phyloP scores from a whole-genome alignment of 208 protist species.

The Trypanosoma mega region DNA sequence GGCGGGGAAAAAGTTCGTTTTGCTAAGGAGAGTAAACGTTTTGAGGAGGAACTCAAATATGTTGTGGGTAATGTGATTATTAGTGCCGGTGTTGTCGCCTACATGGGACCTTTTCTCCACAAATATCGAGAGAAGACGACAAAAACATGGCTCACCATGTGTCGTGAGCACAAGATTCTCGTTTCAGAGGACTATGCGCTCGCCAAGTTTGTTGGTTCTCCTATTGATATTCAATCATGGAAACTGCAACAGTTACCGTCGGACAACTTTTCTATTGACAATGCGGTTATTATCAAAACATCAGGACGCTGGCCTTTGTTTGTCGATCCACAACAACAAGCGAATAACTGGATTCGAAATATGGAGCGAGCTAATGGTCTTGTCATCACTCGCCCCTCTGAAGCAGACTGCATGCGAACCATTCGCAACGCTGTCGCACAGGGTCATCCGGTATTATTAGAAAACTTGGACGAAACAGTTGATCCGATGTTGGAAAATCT shows the following conservation, averaged over 20 bases:
- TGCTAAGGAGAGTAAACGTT: slow-evolving; percentile 73
- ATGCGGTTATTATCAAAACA: slow-evolving; percentile 93
- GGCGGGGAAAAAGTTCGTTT: slow-evolving; percentile 95
- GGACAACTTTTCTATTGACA: slow-evolving; percentile 93
- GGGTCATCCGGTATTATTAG: slow-evolving; percentile 94
- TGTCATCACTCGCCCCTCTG: slow-evolving; percentile 78
- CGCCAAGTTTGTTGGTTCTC: slow-evolving; percentile 85
- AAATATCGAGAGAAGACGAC: slow-evolving; percentile 88
- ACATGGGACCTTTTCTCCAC: slow-evolving; percentile 95
- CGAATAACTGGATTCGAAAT: slow-evolving; percentile 94
- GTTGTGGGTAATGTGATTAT: slow-evolving; percentile 95
- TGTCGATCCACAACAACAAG: slow-evolving; percentile 94
- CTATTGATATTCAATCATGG: slow-evolving; percentile 92
- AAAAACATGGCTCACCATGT: slow-evolving; percentile 71
- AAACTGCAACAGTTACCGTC: slow-evolving; percentile 92
- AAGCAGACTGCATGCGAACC: slow-evolving; percentile 78
- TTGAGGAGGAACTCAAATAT: slow-evolving; percentile 81
- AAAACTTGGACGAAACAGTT: slow-evolving; percentile 96
- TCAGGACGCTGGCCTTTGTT: slow-evolving; percentile 92
- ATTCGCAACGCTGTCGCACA: slow-evolving; percentile 94
- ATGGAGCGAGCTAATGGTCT: slow-evolving; percentile 87
- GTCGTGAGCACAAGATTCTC: slow-evolving; percentile 64
- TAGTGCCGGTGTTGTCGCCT: slow-evolving; percentile 93
- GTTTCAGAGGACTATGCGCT: slow-evolving; percentile 87
- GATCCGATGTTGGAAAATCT: slow-evolving; percentile 98